Conservation (phyloP, 805 yeast species). For the Saccharomycopsis fermentans region DNA sequence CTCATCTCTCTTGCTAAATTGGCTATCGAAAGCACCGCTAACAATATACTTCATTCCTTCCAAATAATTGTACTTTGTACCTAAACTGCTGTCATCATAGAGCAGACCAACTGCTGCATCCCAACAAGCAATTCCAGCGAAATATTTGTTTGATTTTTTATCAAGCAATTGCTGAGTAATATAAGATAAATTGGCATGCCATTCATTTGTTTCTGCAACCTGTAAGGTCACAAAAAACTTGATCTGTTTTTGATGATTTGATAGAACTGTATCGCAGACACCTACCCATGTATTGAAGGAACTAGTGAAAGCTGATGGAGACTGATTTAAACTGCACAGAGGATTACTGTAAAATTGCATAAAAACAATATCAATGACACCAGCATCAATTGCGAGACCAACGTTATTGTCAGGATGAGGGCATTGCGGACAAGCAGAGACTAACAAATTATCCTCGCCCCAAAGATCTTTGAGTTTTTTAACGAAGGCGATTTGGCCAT, state of each 20-base stretch:
- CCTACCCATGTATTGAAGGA: constrained; percentile 40
- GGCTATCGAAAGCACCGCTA: constrained; percentile 7
- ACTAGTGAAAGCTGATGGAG: constrained; percentile 25
- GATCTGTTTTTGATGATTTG: constrained; percentile 31
- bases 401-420: constrained; percentile 45
- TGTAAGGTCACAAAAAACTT: constrained; percentile 15
- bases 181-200: constrained; percentile 7
- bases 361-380: constrained; percentile 48
- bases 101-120: constrained; percentile 15
- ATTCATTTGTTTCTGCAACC: constrained; percentile 2
- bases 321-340: constrained; percentile 30
- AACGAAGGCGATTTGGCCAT: constrained; percentile 45
- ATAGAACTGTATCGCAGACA: constrained; percentile 37
- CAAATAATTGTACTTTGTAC: constrained; percentile 2
- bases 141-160: constrained; percentile 1
- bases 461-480: constrained; percentile 24
- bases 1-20: constrained; percentile 14
- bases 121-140: constrained; percentile 17
- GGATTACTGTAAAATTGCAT: constrained; percentile 59
- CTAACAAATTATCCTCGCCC: constrained; percentile 37
- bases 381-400: constrained; percentile 33
- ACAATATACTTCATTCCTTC: constrained; percentile 12
- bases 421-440: constrained; percentile 64
- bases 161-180: constrained; percentile 4
- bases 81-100: constrained; percentile 4